Evolutionary conservation across 2,329 filamentous ascomycete genomes (phyloP).

Genomic region (Fusarium solani-melongenae): DNA sequence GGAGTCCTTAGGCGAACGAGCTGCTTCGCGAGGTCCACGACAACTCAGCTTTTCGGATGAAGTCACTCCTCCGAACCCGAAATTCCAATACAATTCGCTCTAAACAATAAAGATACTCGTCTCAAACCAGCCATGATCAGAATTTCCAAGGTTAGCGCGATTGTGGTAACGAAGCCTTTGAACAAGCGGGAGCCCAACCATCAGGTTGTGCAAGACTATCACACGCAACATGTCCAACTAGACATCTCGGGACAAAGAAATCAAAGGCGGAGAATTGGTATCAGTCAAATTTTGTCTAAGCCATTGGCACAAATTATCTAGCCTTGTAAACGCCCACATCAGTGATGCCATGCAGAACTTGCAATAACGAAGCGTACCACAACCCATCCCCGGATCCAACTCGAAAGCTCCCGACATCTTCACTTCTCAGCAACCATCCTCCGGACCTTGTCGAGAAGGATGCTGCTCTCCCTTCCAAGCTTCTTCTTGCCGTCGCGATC

Average conservation of each 20-base stretch:
- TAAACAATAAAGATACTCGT: background rate
- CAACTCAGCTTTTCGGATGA: background rate
- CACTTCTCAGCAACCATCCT: conserved; percentile 68
- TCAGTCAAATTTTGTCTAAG: conserved; percentile 33
- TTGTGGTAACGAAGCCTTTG: background rate
- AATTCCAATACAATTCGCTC: background rate
- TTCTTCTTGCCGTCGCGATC: conserved; percentile 81
- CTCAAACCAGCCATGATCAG: background rate
- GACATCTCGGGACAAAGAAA: background rate
- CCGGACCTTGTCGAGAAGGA: conserved; percentile 82
- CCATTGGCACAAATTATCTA: conserved; percentile 13
- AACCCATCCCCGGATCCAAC: background rate
- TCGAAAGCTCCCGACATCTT: background rate
- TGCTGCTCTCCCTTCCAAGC: conserved; percentile 81
- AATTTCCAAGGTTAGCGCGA: background rate
- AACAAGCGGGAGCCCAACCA: background rate
- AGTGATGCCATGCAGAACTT: background rate
- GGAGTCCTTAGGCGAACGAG: background rate
- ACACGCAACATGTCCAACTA: background rate
- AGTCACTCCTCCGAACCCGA: background rate
- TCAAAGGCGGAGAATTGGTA: conserved; percentile 1
- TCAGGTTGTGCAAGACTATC: background rate
- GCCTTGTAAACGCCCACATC: conserved; percentile 24
- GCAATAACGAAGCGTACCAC: background rate
- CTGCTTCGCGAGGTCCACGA: background rate